Evolutionary conservation across 306 rosid genomes (phyloP), one percentile per base, ranked within the genome.

Genomic region (Hippophae gyantsensis): DNA sequence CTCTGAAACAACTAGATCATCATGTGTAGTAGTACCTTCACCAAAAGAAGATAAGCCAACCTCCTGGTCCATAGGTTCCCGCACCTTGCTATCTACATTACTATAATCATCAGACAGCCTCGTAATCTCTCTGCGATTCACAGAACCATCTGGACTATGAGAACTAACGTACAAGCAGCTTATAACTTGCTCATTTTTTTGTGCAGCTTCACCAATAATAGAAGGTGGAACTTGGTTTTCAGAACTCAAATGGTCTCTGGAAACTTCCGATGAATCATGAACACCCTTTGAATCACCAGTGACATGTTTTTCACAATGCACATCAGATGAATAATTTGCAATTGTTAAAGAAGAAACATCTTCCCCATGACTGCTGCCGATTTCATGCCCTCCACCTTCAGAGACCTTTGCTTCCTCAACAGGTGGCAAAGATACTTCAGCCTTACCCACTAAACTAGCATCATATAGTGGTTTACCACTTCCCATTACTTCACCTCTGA

Each of bases 191-290:
- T 71, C 79, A 50, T 72, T 60, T 59, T 60, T 59, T 69, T 55
- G 77, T 42, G 81, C 60, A 48, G 84, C 63, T 71, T 81, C 89
- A 38, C 62, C 71, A 56, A 57, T 56, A 70, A 66, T 76, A 67
- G 69, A 53, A 58, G 79, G 54, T 6, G 72, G 45, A 27, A 48
- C 47, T 49, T 32, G 74, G 46, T 58, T 40, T n/a, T 69, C 77
- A 43, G 68, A 61, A 52, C 56, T 67, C 44, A 58, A 56, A 43
- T 54, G 54, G 47, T 73, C 73, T 13, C n/a, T 26, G 32, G 82
- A 62, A 51, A 42, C 58, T 48, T 48, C 71, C 60, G 45, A 25
- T 25, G 27, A 54, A 65, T 26, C 65, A 18, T 9, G 13, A 47
- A 61, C 64, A 65, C 57, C 68, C n/a, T 42, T 54, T 12, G 62